These are phyloP conservation scores for Leucocoprinus birnbaumii DNA, from an alignment of 768 basidiomycete species.

Conservation along the genomic window DNA sequence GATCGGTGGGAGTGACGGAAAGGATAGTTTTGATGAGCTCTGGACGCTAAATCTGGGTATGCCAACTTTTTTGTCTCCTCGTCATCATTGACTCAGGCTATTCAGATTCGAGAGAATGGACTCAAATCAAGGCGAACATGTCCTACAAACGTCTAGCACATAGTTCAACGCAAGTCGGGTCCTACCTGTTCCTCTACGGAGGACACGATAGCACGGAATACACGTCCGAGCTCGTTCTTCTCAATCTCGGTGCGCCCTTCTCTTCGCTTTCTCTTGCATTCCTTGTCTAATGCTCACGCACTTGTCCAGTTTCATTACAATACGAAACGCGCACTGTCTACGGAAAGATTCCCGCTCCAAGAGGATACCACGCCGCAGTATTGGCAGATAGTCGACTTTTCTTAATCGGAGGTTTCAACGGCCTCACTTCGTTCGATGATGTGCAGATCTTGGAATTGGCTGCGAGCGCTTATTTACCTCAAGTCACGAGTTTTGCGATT, in stretches of 20 bases:
- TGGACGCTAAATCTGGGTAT: constrained; percentile 85
- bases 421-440: constrained; percentile 80
- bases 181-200: constrained; percentile 85
- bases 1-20: constrained; percentile 89
- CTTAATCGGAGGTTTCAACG: constrained; percentile 88
- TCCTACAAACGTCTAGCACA: constrained; percentile 73
- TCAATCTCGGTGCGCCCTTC: constrained; percentile 73
- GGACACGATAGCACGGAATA: constrained; percentile 85
- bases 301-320: constrained; percentile 66
- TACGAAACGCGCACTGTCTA: constrained; percentile 72
- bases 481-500: constrained; percentile 76
- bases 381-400: constrained; percentile 84
- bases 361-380: constrained; percentile 84
- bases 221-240: constrained; percentile 69
- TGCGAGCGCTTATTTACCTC: constrained; percentile 84
- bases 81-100: neutral
- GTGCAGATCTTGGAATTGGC: constrained; percentile 84
- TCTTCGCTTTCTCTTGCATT: neutral
- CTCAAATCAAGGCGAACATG: constrained; percentile 32
- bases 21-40: constrained; percentile 84
- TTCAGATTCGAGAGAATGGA: constrained; percentile 45
- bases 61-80: constrained; percentile 20
- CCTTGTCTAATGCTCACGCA: constrained; percentile 1
- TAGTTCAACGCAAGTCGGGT: constrained; percentile 86
- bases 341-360: constrained; percentile 66